Evolutionary conservation across 2,329 filamentous ascomycete species (phyloP).

Genomic region (Aphanocladium album): DNA sequence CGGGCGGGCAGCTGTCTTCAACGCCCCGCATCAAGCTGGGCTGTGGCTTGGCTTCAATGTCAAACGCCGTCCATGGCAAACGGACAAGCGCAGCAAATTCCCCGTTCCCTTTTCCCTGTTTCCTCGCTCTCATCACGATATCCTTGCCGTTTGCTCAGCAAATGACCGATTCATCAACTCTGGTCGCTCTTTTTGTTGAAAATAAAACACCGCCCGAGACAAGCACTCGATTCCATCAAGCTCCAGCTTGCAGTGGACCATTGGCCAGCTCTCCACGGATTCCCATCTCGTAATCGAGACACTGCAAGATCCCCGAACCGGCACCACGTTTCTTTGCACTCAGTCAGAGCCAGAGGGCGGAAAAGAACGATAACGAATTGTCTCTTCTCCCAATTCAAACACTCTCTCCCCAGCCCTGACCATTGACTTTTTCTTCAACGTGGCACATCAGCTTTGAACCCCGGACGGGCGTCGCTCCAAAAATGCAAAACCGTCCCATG

Average conservation of each 20-base stretch:
- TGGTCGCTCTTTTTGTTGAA: too few relatives aligned
- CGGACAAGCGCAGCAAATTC: neutral
- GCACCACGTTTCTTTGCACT: neutral
- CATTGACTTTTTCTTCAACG: neutral
- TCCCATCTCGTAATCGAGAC: slow-evolving; percentile 9
- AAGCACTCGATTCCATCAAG: neutral
- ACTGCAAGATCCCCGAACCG: neutral
- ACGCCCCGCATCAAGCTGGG: neutral
- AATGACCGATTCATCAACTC: too few relatives aligned
- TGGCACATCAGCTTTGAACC: neutral
- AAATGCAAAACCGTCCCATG: neutral
- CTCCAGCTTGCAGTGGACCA: neutral
- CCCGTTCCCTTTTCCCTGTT: neutral
- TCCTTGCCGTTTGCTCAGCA: too few relatives aligned
- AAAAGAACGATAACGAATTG: neutral
- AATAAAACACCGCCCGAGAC: too few relatives aligned
- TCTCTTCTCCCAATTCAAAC: neutral
- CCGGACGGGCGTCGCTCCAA: neutral
- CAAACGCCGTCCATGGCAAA: neutral
- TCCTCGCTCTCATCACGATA: neutral
- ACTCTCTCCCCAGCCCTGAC: neutral
- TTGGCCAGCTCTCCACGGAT: neutral
- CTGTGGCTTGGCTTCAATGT: neutral
- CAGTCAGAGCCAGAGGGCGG: neutral
- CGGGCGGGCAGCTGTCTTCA: neutral